These are phyloP conservation scores for Populus tremula DNA, from an alignment of 345 rosid species.

Conservation along the genomic window DNA sequence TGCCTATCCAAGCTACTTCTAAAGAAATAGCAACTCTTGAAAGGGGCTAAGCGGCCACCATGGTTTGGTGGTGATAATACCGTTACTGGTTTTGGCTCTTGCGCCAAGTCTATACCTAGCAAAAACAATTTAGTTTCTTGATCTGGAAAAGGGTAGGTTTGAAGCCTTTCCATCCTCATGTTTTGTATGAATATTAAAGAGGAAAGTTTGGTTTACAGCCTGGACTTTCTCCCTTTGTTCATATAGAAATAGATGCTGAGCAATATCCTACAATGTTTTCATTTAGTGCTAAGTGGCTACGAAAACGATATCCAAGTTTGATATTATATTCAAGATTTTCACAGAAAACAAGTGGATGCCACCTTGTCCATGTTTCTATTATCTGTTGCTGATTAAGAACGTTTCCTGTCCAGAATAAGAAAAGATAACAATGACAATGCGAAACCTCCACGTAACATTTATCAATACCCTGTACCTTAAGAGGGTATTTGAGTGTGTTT, in stretches of 20 bases:
- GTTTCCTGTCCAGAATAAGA: background rate
- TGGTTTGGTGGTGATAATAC: background rate
- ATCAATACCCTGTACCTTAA: too few species aligned
- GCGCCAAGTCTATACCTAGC: background rate
- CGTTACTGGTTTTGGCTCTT: background rate
- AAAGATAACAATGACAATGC: too few species aligned
- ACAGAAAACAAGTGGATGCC: background rate
- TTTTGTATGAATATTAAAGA: background rate
- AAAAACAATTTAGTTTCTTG: background rate
- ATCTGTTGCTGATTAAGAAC: background rate
- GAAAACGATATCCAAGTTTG: background rate
- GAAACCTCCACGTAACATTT: background rate
- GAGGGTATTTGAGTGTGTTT: too few species aligned
- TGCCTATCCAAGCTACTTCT: background rate
- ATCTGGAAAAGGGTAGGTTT: background rate
- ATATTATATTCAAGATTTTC: background rate
- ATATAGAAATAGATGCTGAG: background rate
- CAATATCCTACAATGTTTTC: background rate
- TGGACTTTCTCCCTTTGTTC: background rate
- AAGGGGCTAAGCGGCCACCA: background rate
- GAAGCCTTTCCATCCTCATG: background rate
- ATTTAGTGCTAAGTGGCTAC: background rate
- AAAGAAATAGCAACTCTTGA: background rate
- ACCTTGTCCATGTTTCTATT: background rate
- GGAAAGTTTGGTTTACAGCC: background rate